These are phyloP conservation scores for Rhizophagus clarus DNA, from an alignment of 192 early-diverging fungal genomes.

Conservation along the genomic window DNA sequence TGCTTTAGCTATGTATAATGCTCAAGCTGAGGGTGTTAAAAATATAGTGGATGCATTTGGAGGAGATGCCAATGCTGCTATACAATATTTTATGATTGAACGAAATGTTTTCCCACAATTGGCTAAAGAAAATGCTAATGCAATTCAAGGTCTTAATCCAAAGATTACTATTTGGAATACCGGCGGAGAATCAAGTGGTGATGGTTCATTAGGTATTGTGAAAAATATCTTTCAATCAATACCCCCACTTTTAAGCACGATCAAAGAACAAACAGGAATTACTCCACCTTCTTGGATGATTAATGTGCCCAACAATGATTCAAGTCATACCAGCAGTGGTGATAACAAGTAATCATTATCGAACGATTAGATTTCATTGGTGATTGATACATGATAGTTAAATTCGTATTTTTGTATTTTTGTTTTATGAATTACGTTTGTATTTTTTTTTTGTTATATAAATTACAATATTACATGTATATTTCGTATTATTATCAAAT, in stretches of 20 bases:
- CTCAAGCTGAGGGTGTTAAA: slow-evolving; percentile 50
- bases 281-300: slow-evolving; percentile 37
- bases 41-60: slow-evolving; percentile 35
- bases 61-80: slow-evolving; percentile 35
- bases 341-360: too few species aligned
- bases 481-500: too few species aligned
- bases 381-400: too few species aligned
- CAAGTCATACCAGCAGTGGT: too few species aligned
- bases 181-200: slow-evolving; percentile 28
- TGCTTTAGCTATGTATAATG: slow-evolving; percentile 39
- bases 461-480: too few species aligned
- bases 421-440: too few species aligned
- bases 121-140: slow-evolving; percentile 53
- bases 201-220: slow-evolving; percentile 34
- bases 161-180: slow-evolving; percentile 60
- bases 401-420: too few species aligned
- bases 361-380: too few species aligned
- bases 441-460: too few species aligned
- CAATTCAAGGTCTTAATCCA: slow-evolving; percentile 52
- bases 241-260: slow-evolving; percentile 43
- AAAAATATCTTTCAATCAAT: slow-evolving; percentile 47
- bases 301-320: background rate
- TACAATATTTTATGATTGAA: slow-evolving; percentile 60
- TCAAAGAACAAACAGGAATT: slow-evolving; percentile 54
- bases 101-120: slow-evolving; percentile 49